These are phyloP conservation scores for Pochonia chlamydosporia DNA, from an alignment of 2,329 filamentous ascomycete genomes.

Conservation along the genomic window DNA sequence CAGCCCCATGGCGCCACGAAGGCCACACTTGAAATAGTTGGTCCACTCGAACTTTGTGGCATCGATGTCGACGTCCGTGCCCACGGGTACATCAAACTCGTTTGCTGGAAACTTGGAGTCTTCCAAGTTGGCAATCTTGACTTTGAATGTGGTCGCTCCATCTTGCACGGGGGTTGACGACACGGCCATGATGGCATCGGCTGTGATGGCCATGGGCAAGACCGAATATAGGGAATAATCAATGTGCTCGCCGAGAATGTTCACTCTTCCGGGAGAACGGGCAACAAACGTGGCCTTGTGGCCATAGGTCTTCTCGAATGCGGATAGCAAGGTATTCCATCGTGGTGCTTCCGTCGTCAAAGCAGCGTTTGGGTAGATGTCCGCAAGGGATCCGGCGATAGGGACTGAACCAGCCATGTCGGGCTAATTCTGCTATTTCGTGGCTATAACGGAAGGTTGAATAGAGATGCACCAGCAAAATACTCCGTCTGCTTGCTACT, in stretches of 20 bases:
- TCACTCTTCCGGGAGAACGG: slow-evolving; percentile 88
- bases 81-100: slow-evolving; percentile 65
- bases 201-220: slow-evolving; percentile 89
- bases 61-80: slow-evolving; percentile 71
- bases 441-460: neutral
- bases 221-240: slow-evolving; percentile 98
- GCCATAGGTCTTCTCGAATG: slow-evolving; percentile 67
- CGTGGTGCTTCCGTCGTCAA: slow-evolving; percentile 61
- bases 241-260: slow-evolving; percentile 98
- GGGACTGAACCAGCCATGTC: slow-evolving; percentile 59
- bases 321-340: slow-evolving; percentile 68
- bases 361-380: slow-evolving; percentile 77
- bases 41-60: slow-evolving; percentile 85
- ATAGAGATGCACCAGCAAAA: no score
- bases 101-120: slow-evolving; percentile 67
- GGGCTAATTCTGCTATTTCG: neutral
- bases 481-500: no score
- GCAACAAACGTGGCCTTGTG: slow-evolving; percentile 73
- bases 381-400: slow-evolving; percentile 64
- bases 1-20: slow-evolving; percentile 74
- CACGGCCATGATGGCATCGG: slow-evolving; percentile 85
- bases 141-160: slow-evolving; percentile 49
- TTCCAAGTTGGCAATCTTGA: slow-evolving; percentile 78
- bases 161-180: slow-evolving; percentile 45
- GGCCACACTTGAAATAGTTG: slow-evolving; percentile 95